These are phyloP conservation scores for Bertia moriformis DNA, from an alignment of 2,329 filamentous ascomycete species.

Conservation along the genomic window DNA sequence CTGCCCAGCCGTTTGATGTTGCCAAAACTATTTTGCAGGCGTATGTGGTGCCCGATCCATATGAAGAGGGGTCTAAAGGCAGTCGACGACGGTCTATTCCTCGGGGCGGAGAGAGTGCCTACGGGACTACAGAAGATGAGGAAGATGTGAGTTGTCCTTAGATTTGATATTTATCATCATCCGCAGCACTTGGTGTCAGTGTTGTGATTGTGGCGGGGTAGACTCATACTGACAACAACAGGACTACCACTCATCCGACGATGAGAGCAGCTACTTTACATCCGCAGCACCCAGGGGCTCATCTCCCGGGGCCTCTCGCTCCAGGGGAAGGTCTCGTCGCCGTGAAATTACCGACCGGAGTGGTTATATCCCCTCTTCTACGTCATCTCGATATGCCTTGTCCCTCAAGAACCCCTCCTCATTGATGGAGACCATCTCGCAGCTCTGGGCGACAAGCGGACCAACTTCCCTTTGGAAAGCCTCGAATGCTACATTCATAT, in stretches of 20 bases:
- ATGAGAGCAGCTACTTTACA: constrained; percentile 1
- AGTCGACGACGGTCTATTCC: constrained; percentile 1
- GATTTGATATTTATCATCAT: too few relatives aligned
- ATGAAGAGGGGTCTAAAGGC: constrained; percentile 2
- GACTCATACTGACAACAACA: too few relatives aligned
- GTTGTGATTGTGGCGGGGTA: too few relatives aligned
- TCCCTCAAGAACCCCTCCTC: neutral
- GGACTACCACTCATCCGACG: neutral
- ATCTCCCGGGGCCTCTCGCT: neutral
- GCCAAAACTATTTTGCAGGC: constrained; percentile 51
- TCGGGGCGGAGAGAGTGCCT: too few relatives aligned
- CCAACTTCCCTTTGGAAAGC: constrained; percentile 6
- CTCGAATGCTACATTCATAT: constrained; percentile 52
- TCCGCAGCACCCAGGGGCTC: neutral
- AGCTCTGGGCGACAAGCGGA: neutral
- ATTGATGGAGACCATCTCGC: neutral
- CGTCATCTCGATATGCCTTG: neutral
- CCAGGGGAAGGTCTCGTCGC: neutral
- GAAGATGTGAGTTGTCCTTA: too few relatives aligned
- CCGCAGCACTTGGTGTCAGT: too few relatives aligned
- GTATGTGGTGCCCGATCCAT: constrained; percentile 1
- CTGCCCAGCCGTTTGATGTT: constrained; percentile 56
- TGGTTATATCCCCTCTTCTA: neutral
- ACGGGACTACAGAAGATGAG: too few relatives aligned
- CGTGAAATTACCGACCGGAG: neutral